A percentile compares a stretch with the other conserved stretches of the same genome.
Evolutionary conservation across 768 basidiomycete species (phyloP).

Genomic region (Tricholoma terreum): DNA sequence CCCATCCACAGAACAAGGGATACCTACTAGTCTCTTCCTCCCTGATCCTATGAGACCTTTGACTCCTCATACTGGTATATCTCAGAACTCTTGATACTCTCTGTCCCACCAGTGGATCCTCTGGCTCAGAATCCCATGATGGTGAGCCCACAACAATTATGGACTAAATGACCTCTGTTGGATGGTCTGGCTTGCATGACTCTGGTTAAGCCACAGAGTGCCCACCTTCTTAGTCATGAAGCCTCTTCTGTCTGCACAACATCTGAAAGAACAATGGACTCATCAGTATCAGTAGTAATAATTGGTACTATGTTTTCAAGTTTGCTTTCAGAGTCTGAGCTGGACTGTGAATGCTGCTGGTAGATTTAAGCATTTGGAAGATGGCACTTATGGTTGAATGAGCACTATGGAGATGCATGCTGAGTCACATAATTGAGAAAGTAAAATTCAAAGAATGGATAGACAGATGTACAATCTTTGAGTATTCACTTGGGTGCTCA

Average conservation of each 20-base stretch:
- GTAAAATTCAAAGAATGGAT: too few relatives aligned
- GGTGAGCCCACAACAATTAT: slow-evolving; percentile 18
- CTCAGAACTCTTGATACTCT: neutral
- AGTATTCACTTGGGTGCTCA: too few relatives aligned
- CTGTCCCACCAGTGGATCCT: slow-evolving; percentile 4
- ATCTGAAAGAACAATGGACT: slow-evolving; percentile 72
- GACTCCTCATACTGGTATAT: slow-evolving; percentile 8
- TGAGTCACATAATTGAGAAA: too few relatives aligned
- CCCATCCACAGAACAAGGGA: slow-evolving; percentile 42
- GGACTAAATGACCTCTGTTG: slow-evolving; percentile 4
- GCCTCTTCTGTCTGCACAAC: slow-evolving; percentile 72
- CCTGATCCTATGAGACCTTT: slow-evolving; percentile 12
- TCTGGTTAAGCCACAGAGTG: slow-evolving; percentile 60
- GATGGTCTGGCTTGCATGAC: slow-evolving; percentile 5
- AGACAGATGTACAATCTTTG: too few relatives aligned
- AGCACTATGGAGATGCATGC: neutral
- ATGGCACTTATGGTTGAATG: neutral
- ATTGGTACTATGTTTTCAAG: neutral
- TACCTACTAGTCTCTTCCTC: slow-evolving; percentile 24
- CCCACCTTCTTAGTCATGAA: slow-evolving; percentile 71
- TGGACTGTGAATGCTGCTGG: neutral
- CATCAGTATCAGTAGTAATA: slow-evolving; percentile 50
- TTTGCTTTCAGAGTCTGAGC: slow-evolving; percentile 6
- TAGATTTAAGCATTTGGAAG: slow-evolving; percentile 9
- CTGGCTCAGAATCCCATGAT: slow-evolving; percentile 25